These are phyloP conservation scores for Somion occarium DNA, from an alignment of 1,284 basidiomycete species.

Conservation along the genomic window DNA sequence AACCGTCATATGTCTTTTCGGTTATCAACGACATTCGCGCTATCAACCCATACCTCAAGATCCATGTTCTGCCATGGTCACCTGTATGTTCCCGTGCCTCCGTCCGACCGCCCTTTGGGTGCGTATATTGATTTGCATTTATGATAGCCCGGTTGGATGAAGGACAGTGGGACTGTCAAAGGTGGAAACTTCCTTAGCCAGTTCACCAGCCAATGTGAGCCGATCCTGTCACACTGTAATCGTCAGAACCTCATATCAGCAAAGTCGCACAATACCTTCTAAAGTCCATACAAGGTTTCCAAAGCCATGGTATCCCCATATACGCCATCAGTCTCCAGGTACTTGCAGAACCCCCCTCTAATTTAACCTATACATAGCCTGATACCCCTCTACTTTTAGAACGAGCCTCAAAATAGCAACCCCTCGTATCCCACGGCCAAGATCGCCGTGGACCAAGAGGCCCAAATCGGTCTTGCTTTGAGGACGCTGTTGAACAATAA, in stretches of 20 bases:
- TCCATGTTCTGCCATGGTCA: constrained; percentile 48
- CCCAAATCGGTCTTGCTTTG: constrained; percentile 35
- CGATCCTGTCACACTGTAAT: neutral
- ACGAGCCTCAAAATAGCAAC: constrained; percentile 45
- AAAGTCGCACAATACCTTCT: constrained; percentile 45
- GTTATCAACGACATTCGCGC: constrained; percentile 41
- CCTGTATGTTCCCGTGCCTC: constrained; percentile 30
- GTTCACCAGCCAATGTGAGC: constrained; percentile 34
- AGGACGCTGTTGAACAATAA: constrained; percentile 41
- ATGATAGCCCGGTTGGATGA: constrained; percentile 50
- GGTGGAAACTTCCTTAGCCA: constrained; percentile 37
- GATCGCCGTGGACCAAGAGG: constrained; percentile 36
- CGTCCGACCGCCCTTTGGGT: neutral
- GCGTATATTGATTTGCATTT: constrained; percentile 6
- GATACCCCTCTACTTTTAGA: constrained; percentile 30
- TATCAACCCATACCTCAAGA: constrained; percentile 36
- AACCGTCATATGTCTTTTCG: constrained; percentile 42
- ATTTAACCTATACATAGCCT: constrained; percentile 17
- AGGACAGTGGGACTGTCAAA: constrained; percentile 37
- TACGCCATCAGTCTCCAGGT: constrained; percentile 47
- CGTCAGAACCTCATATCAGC: neutral
- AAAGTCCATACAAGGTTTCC: constrained; percentile 41
- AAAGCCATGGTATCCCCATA: constrained; percentile 35
- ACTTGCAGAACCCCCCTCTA: neutral
- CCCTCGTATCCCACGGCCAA: constrained; percentile 40